Percentiles rank a stretch among this genome's conserved stretches.
These are phyloP conservation scores for Hypoxylon sp. DNA, from an alignment of 2,329 filamentous ascomycete genomes.

Conservation along the genomic window DNA sequence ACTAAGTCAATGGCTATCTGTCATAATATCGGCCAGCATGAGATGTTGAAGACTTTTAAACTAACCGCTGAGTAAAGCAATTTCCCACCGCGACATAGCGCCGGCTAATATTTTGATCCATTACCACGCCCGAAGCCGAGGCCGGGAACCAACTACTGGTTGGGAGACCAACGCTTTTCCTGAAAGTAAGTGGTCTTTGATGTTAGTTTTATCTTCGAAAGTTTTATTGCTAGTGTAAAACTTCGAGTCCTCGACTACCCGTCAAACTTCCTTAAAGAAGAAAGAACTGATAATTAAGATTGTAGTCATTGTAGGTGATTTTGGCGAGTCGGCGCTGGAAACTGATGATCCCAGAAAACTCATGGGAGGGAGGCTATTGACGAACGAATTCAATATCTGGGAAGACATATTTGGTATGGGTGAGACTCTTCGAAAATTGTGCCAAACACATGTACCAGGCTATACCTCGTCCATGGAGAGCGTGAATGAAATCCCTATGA, in stretches of 20 bases:
- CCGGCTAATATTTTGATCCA: conserved; percentile 22
- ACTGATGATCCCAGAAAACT: background rate
- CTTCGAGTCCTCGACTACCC: background rate
- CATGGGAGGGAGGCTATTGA: background rate
- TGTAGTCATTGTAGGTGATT: conserved; percentile 23
- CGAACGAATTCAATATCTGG: background rate
- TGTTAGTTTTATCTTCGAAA: background rate
- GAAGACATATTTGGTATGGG: conserved; percentile 28
- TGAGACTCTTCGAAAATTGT: conserved; percentile 5
- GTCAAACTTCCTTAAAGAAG: background rate
- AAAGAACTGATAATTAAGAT: conserved; percentile 9
- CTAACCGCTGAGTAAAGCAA: conserved; percentile 13
- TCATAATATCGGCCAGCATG: background rate
- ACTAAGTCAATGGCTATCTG: background rate
- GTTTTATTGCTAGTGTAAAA: background rate
- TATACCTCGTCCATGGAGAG: no score
- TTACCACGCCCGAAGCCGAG: conserved; percentile 4
- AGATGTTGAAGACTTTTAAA: background rate
- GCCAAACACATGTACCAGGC: conserved; percentile 1
- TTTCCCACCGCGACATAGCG: conserved; percentile 16
- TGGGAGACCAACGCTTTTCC: conserved; percentile 13
- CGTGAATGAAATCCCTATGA: background rate
- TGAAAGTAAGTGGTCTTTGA: conserved; percentile 15
- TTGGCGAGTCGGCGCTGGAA: conserved; percentile 6
- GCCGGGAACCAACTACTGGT: background rate